Conservation (phyloP, 2,329 filamentous ascomycete genomes). For the Grosmannia huntii region DNA sequence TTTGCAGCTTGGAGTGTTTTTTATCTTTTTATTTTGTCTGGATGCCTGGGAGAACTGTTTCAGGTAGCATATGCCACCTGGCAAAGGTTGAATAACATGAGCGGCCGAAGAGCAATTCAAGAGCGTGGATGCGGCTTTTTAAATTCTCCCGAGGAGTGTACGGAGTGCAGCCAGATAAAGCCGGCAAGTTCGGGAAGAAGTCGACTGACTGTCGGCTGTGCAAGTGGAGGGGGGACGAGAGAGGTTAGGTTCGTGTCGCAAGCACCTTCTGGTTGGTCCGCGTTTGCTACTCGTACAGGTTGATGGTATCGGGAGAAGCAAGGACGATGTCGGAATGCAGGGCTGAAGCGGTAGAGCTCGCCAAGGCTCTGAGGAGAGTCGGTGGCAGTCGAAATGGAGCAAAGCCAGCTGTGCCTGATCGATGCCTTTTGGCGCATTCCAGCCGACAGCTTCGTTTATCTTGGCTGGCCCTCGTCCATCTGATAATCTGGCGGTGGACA, state of each 20-base stretch:
- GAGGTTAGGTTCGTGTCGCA: background rate
- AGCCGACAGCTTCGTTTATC: too few relatives aligned
- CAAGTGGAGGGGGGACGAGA: background rate
- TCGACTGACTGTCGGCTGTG: background rate
- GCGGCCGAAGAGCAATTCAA: background rate
- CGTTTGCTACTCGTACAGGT: too few relatives aligned
- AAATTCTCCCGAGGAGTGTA: background rate
- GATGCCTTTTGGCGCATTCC: too few relatives aligned
- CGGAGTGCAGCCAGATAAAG: background rate
- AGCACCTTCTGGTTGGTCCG: too few relatives aligned
- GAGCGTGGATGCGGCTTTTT: background rate
- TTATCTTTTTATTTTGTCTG: background rate
- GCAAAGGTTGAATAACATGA: background rate
- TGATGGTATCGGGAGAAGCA: too few relatives aligned
- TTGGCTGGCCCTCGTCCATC: too few relatives aligned
- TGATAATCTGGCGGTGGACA: too few relatives aligned
- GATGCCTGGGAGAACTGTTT: background rate
- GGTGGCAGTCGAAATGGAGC: too few relatives aligned
- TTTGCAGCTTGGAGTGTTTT: background rate
- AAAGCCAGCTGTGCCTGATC: too few relatives aligned
- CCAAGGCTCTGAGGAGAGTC: too few relatives aligned
- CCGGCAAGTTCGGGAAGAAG: background rate
- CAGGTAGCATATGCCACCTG: background rate
- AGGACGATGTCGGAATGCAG: too few relatives aligned
- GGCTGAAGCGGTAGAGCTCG: too few relatives aligned